These are phyloP conservation scores for Rhizopogon vulgaris DNA, from an alignment of 768 basidiomycete species.

Conservation along the genomic window DNA sequence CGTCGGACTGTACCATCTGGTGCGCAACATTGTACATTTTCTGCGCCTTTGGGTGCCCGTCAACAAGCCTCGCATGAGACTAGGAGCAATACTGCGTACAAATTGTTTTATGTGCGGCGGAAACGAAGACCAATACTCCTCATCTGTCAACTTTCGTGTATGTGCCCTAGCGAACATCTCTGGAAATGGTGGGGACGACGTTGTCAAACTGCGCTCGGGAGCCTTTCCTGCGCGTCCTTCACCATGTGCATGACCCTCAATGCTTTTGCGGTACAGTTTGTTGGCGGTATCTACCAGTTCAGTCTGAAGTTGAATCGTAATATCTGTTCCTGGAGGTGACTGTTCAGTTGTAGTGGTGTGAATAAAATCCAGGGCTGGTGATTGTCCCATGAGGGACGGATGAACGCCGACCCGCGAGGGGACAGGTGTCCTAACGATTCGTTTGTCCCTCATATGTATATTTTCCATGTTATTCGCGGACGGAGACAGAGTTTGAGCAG, in stretches of 20 bases:
- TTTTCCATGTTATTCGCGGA: conserved; percentile 29
- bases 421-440: conserved; percentile 8
- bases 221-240: conserved; percentile 21
- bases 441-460: conserved; percentile 43
- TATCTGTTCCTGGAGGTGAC: conserved; percentile 26
- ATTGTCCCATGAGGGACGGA: conserved; percentile 28
- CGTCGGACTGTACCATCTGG: conserved; percentile 48
- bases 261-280: conserved; percentile 49
- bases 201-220: conserved; percentile 9
- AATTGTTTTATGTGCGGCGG: conserved; percentile 66
- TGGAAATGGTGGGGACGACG: conserved; percentile 8
- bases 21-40: conserved; percentile 67
- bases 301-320: conserved; percentile 40
- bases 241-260: conserved; percentile 21
- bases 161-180: conserved; percentile 17
- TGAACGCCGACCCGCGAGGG: conserved; percentile 11
- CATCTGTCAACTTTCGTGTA: conserved; percentile 33
- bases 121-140: conserved; percentile 66
- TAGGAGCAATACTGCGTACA: conserved; percentile 38
- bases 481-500: conserved; percentile 6
- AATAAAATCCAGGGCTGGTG: conserved; percentile 43
- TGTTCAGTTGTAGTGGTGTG: conserved; percentile 41
- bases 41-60: conserved; percentile 38
- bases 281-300: conserved; percentile 57
- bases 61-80: conserved; percentile 22